Conservation (phyloP, 2,329 filamentous ascomycete species). For the Hypomyces rosellus region DNA sequence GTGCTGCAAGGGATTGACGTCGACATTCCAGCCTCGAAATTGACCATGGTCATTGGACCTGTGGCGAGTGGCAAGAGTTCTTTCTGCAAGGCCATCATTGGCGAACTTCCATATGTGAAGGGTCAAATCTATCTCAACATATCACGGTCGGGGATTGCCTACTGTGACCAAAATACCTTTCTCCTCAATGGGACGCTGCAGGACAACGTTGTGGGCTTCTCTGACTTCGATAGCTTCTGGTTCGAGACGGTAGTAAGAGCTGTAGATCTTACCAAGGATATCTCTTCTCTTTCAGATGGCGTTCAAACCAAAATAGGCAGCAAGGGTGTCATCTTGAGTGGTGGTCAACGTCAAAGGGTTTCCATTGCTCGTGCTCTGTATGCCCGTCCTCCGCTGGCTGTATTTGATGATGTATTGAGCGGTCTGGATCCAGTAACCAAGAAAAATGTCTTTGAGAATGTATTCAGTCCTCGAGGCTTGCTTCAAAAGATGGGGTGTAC, state of each 20-base stretch:
- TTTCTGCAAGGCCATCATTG: slow-evolving; percentile 28
- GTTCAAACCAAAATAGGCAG: slow-evolving; percentile 29
- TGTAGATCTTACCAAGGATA: slow-evolving; percentile 22
- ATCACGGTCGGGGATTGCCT: slow-evolving; percentile 16
- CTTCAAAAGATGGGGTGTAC: slow-evolving; percentile 30
- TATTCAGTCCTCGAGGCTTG: slow-evolving; percentile 34
- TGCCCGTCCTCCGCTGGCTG: slow-evolving; percentile 23
- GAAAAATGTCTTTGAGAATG: slow-evolving; percentile 30
- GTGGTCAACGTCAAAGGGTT: slow-evolving; percentile 30
- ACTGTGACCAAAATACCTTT: slow-evolving; percentile 28
- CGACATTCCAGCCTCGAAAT: slow-evolving; percentile 8
- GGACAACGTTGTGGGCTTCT: slow-evolving; percentile 26
- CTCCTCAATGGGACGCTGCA: slow-evolving; percentile 24
- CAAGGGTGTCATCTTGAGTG: slow-evolving; percentile 30
- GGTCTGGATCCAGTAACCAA: slow-evolving; percentile 36
- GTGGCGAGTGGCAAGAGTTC: slow-evolving; percentile 32
- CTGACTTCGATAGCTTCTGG: slow-evolving; percentile 18
- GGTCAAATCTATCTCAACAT: slow-evolving; percentile 13
- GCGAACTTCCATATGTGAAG: slow-evolving; percentile 17
- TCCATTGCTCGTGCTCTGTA: slow-evolving; percentile 38
- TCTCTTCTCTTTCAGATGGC: slow-evolving; percentile 23
- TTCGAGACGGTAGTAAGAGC: slow-evolving; percentile 25
- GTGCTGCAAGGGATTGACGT: slow-evolving; percentile 11
- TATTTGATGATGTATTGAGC: slow-evolving; percentile 38
- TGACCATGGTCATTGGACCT: slow-evolving; percentile 33